phyloP scores from a whole-genome alignment of 352 stramenopile species.

The Phytophthora pisi region DNA sequence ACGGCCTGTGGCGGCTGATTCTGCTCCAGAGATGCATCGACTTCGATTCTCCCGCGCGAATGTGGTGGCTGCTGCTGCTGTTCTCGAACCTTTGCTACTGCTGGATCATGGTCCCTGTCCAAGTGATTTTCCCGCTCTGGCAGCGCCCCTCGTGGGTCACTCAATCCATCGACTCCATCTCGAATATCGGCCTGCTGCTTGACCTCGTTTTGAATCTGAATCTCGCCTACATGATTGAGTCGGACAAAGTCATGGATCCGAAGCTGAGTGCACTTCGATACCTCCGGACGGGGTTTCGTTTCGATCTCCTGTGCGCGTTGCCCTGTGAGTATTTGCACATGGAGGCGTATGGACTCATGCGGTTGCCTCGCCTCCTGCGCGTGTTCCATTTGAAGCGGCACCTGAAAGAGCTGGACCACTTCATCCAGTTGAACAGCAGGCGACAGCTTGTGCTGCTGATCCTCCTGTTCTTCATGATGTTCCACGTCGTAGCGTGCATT shows the following conservation, averaged over 20 bases:
- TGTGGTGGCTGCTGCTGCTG: neutral
- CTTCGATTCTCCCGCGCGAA: neutral
- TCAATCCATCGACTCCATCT: neutral
- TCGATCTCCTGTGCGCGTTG: neutral
- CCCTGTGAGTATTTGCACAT: neutral
- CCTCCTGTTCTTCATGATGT: slow-evolving; percentile 1
- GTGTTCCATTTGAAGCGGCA: neutral
- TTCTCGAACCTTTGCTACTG: slow-evolving; percentile 1
- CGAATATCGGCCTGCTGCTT: neutral
- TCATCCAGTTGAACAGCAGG: slow-evolving; percentile 1
- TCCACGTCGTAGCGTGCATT: neutral
- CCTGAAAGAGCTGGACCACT: neutral
- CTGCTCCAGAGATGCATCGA: neutral
- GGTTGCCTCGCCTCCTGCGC: neutral
- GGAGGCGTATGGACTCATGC: neutral
- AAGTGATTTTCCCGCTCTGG: neutral
- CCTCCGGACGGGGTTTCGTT: neutral
- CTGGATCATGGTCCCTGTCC: neutral
- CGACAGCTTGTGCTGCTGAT: neutral
- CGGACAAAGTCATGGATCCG: neutral
- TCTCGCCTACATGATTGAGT: neutral
- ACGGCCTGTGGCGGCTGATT: neutral
- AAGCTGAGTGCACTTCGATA: neutral
- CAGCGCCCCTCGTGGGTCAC: neutral
- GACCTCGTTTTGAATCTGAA: neutral